Conservation (phyloP, 1,284 basidiomycete genomes). For the Trametes versicolor region DNA sequence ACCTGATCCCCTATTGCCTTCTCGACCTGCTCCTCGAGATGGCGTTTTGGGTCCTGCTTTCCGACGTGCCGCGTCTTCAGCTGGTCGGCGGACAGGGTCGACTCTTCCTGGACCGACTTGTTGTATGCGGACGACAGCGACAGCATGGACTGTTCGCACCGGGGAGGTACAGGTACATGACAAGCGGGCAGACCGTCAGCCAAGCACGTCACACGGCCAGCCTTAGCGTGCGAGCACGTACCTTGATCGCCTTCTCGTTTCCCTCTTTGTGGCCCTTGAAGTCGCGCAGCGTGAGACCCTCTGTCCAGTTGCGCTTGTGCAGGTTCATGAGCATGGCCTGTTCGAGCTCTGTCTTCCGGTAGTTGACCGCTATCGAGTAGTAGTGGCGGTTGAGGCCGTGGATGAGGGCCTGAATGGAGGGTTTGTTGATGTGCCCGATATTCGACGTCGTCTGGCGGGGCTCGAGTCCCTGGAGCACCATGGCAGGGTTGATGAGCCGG, state of each 20-base stretch:
- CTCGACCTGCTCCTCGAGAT: slow-evolving; percentile 96
- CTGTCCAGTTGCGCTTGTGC: slow-evolving; percentile 98
- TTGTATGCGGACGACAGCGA: slow-evolving; percentile 91
- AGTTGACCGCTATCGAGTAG: slow-evolving; percentile 96
- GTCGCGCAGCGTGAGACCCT: slow-evolving; percentile 90
- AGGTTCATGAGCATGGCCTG: slow-evolving; percentile 99
- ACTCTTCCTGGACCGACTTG: slow-evolving; percentile 96
- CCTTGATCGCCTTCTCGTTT: slow-evolving; percentile 94
- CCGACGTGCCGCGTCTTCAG: slow-evolving; percentile 97
- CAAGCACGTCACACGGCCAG: slow-evolving; percentile 29
- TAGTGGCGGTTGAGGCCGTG: slow-evolving; percentile 97
- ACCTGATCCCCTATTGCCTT: slow-evolving; percentile 97
- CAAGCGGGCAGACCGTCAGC: slow-evolving; percentile 23
- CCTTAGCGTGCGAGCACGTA: slow-evolving; percentile 47
- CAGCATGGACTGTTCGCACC: slow-evolving; percentile 82
- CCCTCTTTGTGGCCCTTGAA: slow-evolving; percentile 87
- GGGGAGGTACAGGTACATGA: slow-evolving; percentile 25
- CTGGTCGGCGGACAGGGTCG: slow-evolving; percentile 89
- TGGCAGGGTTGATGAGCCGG: slow-evolving; percentile 91
- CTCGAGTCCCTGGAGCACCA: slow-evolving; percentile 90
- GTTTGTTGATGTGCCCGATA: slow-evolving; percentile 99
- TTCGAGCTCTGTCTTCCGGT: slow-evolving; percentile 96
- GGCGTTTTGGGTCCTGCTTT: slow-evolving; percentile 97
- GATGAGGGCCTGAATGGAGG: slow-evolving; percentile 95
- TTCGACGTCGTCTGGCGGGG: slow-evolving; percentile 98